phyloP scores from a whole-genome alignment of 331 rosid species.

The Saraca asoca region DNA sequence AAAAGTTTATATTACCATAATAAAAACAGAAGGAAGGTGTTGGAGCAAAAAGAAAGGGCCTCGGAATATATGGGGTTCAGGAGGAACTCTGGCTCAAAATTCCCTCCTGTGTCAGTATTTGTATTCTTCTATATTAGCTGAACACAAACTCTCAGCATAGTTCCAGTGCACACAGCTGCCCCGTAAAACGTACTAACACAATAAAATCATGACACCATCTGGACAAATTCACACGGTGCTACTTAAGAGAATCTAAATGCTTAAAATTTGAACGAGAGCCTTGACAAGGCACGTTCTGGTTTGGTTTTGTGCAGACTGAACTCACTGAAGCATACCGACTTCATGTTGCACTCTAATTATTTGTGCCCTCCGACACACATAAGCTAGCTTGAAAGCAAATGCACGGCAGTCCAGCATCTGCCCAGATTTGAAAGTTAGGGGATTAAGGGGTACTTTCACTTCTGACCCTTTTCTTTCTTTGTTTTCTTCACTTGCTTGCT shows the following conservation, averaged over 20 bases:
- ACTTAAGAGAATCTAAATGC: constrained; percentile 34
- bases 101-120: background rate
- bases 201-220: background rate
- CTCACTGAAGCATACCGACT: constrained; percentile 10
- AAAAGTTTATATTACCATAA: too few relatives aligned
- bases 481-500: constrained; percentile 24
- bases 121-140: constrained; percentile 22
- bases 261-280: constrained; percentile 32
- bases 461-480: constrained; percentile 23
- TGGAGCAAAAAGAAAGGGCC: too few relatives aligned
- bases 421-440: constrained; percentile 21
- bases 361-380: constrained; percentile 24
- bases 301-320: background rate
- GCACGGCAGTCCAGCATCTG: constrained; percentile 17
- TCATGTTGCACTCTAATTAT: constrained; percentile 19
- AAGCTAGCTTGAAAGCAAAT: constrained; percentile 15
- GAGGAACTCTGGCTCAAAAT: too few relatives aligned
- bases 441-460: constrained; percentile 33
- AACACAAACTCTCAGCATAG: too few relatives aligned
- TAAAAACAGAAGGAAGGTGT: too few relatives aligned
- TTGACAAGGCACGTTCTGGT: constrained; percentile 13
- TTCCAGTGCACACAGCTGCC: constrained; percentile 12
- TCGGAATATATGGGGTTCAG: too few relatives aligned
- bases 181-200: background rate
- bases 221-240: constrained; percentile 23